Conservation (phyloP, 176 grass and related monocot genomes). For the Urochloa ruziziensis region DNA sequence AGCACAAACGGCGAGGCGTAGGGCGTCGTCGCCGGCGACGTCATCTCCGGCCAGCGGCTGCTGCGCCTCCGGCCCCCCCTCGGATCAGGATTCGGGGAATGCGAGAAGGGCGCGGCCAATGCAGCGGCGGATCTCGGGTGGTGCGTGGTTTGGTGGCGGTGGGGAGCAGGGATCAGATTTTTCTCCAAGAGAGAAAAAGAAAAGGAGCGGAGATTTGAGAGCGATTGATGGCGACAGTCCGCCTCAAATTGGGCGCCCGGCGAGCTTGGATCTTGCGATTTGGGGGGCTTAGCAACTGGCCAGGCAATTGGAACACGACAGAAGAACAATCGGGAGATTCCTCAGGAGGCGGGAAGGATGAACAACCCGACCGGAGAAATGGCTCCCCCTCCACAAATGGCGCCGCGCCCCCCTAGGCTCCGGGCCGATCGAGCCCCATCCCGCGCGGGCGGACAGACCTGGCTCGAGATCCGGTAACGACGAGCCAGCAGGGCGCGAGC, state of each 20-base stretch:
- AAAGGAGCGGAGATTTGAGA: background rate
- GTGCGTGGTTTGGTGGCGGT: background rate
- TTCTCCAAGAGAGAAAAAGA: background rate
- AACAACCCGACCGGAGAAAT: background rate
- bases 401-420: conserved; percentile 19
- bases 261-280: conserved; percentile 48
- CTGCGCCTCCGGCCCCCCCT: background rate
- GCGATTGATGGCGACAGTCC: conserved; percentile 46
- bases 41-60: conserved; percentile 41
- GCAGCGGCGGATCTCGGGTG: conserved; percentile 36
- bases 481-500: background rate
- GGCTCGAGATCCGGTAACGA: conserved; percentile 22
- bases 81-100: background rate
- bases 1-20: conserved; percentile 67
- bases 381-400: conserved; percentile 10
- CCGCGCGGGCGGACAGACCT: background rate
- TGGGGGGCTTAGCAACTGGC: background rate
- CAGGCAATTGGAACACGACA: background rate
- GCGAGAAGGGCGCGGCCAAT: conserved; percentile 22
- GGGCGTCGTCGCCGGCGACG: conserved; percentile 36
- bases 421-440: conserved; percentile 24
- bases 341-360: background rate
- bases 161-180: conserved; percentile 19
- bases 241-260: conserved; percentile 5
- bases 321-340: background rate